Evolutionary conservation across 768 basidiomycete species (phyloP).

Genomic region (Hygrophoropsis aurantiaca): DNA sequence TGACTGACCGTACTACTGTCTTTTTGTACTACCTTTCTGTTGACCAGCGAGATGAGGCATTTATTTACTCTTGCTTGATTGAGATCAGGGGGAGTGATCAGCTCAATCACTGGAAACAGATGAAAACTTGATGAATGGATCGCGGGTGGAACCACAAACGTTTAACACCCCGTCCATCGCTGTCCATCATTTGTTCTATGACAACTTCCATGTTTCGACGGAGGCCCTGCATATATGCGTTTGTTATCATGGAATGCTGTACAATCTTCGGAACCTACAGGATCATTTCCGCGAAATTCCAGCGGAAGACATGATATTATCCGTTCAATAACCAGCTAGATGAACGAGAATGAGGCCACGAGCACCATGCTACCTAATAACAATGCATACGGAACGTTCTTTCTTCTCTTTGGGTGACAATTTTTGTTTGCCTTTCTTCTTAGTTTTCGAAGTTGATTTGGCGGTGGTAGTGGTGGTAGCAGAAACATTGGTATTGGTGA

Average conservation of each 20-base stretch:
- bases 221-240: constrained; percentile 61
- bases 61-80: constrained; percentile 92
- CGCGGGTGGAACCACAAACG: constrained; percentile 38
- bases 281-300: constrained; percentile 88
- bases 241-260: no score
- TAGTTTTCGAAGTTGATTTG: constrained; percentile 39
- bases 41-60: constrained; percentile 88
- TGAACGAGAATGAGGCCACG: no score
- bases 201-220: constrained; percentile 79
- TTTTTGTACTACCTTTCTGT: constrained; percentile 81
- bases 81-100: constrained; percentile 77
- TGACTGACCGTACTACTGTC: constrained; percentile 58
- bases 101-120: constrained; percentile 60
- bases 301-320: constrained; percentile 77
- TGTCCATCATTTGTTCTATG: constrained; percentile 73
- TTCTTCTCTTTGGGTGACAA: constrained; percentile 80
- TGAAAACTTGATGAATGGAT: background rate
- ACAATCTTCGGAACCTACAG: constrained; percentile 47
- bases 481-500: constrained; percentile 20
- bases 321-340: constrained; percentile 62
- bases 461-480: constrained; percentile 42
- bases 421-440: constrained; percentile 63
- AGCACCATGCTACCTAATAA: background rate
- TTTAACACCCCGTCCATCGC: constrained; percentile 58
- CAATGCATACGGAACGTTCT: constrained; percentile 61